phyloP scores from a whole-genome alignment of 2,329 filamentous ascomycete genomes.

The Zymoseptoria passerinii region DNA sequence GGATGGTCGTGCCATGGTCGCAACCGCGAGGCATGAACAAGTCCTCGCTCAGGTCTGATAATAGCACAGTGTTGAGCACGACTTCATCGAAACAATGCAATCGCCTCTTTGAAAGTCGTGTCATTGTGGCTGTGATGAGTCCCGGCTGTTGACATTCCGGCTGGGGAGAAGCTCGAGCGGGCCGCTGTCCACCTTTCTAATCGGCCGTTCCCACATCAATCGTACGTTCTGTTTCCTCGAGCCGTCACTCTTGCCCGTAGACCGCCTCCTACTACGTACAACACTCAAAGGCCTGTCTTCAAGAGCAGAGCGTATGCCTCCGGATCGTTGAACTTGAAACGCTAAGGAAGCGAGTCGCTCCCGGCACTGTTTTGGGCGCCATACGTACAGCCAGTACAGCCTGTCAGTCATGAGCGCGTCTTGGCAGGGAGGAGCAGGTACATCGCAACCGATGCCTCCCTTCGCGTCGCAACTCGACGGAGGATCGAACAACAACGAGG shows the following conservation, averaged over 20 bases:
- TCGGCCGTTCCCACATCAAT: background rate
- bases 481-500: slow-evolving; percentile 18
- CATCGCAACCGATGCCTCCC: slow-evolving; percentile 8
- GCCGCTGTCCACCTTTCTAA: background rate
- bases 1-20: no score
- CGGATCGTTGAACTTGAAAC: background rate
- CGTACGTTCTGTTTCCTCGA: background rate
- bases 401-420: slow-evolving; percentile 11
- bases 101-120: background rate
- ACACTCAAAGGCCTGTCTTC: background rate
- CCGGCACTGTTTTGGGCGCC: background rate
- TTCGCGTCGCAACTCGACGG: slow-evolving; percentile 11
- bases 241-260: background rate
- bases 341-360: background rate
- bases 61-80: background rate
- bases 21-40: background rate
- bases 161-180: background rate
- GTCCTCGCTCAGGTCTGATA: background rate
- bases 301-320: background rate
- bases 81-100: background rate
- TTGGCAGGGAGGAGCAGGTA: slow-evolving; percentile 12
- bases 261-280: background rate
- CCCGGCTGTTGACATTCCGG: background rate
- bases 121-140: background rate
- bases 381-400: background rate